These are phyloP conservation scores for Zymoseptoria ardabiliae DNA, from an alignment of 2,329 filamentous ascomycete genomes.

Conservation along the genomic window DNA sequence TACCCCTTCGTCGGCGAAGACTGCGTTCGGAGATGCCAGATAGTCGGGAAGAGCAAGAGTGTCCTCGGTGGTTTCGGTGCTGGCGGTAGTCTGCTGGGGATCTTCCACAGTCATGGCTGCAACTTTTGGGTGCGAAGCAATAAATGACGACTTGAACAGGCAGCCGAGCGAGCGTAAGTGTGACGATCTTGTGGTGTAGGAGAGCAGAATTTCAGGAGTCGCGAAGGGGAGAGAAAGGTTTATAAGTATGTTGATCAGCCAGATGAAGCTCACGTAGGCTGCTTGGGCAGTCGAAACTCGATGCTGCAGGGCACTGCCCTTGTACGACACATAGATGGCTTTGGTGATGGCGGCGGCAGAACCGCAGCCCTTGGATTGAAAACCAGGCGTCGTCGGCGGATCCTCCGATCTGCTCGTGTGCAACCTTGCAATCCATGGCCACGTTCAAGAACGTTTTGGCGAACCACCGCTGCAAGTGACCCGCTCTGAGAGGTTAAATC, in stretches of 20 bases:
- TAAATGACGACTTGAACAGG: neutral
- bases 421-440: neutral
- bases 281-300: neutral
- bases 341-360: neutral
- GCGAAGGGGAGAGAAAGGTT: neutral
- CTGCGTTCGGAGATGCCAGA: constrained; percentile 51
- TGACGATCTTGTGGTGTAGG: neutral
- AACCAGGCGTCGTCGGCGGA: neutral
- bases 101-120: neutral
- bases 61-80: constrained; percentile 19
- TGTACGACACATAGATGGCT: neutral
- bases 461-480: neutral
- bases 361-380: neutral
- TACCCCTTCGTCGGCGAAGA: constrained; percentile 47
- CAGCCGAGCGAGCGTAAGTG: neutral
- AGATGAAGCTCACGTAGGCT: neutral
- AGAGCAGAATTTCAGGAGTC: neutral
- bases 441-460: neutral
- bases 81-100: neutral
- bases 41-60: constrained; percentile 48
- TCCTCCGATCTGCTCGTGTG: neutral
- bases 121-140: neutral
- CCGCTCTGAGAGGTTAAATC: neutral
- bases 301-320: neutral
- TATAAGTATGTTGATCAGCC: neutral